Evolutionary conservation across 176 grass and related monocot species (phyloP).

Genomic region (Raddia distichophylla): DNA sequence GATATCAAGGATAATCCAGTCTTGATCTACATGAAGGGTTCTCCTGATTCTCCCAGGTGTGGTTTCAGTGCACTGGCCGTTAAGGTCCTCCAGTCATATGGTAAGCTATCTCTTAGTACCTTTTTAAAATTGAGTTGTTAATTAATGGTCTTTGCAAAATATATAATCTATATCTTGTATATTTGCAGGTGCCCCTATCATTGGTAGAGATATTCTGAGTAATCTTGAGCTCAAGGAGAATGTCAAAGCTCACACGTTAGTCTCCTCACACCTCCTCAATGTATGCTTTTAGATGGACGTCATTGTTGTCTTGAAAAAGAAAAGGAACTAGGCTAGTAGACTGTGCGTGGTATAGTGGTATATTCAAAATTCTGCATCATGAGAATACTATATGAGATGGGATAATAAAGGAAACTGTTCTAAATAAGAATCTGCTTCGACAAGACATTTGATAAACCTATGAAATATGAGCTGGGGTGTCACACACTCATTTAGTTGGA

Average conservation of each 20-base stretch:
- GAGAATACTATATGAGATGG: conserved; percentile 3
- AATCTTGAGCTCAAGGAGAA: conserved; percentile 79
- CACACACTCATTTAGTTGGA: neutral
- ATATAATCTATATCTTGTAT: conserved; percentile 34
- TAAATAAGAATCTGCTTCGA: neutral
- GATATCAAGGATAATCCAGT: conserved; percentile 83
- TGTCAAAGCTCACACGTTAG: conserved; percentile 86
- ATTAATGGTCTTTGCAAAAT: conserved; percentile 1
- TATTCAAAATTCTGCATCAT: conserved; percentile 13
- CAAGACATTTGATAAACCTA: neutral
- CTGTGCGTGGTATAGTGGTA: neutral
- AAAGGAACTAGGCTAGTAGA: conserved; percentile 32
- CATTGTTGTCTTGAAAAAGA: neutral
- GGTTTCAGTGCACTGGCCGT: conserved; percentile 92
- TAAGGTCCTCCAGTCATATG: conserved; percentile 85
- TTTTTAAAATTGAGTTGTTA: conserved; percentile 19
- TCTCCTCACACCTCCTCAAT: conserved; percentile 22
- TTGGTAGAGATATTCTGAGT: conserved; percentile 77
- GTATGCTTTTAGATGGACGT: conserved; percentile 20
- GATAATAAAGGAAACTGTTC: conserved; percentile 18
- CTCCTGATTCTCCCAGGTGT: conserved; percentile 81
- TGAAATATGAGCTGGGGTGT: neutral
- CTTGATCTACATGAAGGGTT: conserved; percentile 91
- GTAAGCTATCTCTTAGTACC: conserved; percentile 40
- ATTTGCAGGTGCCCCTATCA: conserved; percentile 60